A percentile compares a stretch with the other conserved stretches of the same genome.
These are phyloP conservation scores for Fusarium mangiferae DNA, from an alignment of 2,329 filamentous ascomycete species.

Conservation along the genomic window DNA sequence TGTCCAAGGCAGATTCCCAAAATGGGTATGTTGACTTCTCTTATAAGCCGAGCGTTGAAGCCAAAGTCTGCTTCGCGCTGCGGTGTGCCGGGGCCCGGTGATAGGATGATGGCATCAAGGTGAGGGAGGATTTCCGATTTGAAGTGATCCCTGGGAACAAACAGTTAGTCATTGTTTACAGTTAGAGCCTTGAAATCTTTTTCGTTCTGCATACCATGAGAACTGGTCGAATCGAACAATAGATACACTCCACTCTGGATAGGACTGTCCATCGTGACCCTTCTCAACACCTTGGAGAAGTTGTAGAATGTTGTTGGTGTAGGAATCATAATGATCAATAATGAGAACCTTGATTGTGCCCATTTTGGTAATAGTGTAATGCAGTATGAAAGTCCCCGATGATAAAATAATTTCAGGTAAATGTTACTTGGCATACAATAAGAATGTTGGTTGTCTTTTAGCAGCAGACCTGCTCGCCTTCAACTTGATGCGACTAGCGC, in stretches of 20 bases:
- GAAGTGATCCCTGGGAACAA: not conserved
- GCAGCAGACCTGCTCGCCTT: not conserved
- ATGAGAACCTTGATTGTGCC: not conserved
- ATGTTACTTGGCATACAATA: not conserved
- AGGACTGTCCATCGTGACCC: not conserved
- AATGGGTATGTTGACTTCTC: not conserved
- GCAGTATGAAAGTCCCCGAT: not conserved
- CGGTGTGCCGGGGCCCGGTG: not conserved
- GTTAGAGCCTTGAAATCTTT: too few relatives aligned
- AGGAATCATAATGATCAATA: not conserved
- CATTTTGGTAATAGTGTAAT: not conserved
- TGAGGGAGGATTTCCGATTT: not conserved
- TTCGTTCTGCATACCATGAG: not conserved
- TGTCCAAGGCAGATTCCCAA: not conserved
- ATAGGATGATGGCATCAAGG: not conserved
- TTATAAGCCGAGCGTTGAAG: not conserved
- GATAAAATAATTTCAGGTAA: not conserved
- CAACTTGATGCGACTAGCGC: not conserved
- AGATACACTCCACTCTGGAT: not conserved
- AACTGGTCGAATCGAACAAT: not conserved
- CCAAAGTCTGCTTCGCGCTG: not conserved
- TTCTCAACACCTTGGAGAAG: not conserved
- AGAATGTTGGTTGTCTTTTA: not conserved
- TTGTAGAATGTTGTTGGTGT: not conserved
- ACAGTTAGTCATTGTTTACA: not conserved